Conservation (phyloP, 2,329 filamentous ascomycete genomes). For the Paraconiothyrium brasiliense region DNA sequence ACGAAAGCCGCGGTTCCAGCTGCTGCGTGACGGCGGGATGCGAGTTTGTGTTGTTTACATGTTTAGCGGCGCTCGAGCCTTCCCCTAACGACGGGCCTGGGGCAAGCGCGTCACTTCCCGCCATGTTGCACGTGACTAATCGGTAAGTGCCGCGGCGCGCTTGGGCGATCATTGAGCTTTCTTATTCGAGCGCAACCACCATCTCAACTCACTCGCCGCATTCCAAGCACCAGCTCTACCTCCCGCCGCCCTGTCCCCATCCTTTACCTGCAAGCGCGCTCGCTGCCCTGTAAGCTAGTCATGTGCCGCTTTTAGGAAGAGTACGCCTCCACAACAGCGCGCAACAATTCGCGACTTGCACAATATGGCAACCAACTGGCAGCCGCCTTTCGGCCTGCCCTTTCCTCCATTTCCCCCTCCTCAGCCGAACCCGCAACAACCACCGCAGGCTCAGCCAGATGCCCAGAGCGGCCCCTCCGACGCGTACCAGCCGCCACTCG, state of each 20-base stretch:
- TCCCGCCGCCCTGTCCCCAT: background rate
- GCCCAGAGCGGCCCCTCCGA: conserved; percentile 21
- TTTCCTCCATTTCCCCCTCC: conserved; percentile 30
- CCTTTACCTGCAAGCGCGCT: background rate
- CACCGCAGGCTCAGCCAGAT: conserved; percentile 15
- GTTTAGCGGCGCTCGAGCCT: conserved; percentile 21
- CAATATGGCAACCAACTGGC: conserved; percentile 44
- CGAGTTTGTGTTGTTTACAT: conserved; percentile 31
- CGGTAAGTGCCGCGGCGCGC: background rate
- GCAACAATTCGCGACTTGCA: background rate
- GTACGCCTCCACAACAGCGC: background rate
- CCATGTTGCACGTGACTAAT: background rate
- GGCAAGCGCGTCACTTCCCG: conserved; percentile 3
- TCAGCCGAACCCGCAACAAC: conserved; percentile 24
- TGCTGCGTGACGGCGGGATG: conserved; percentile 22
- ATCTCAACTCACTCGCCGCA: background rate
- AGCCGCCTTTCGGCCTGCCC: conserved; percentile 36
- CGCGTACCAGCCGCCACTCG: conserved; percentile 23
- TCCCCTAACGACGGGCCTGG: conserved; percentile 21
- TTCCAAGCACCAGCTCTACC: background rate
- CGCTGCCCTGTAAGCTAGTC: background rate
- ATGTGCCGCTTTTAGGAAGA: conserved; percentile 2
- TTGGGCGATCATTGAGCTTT: conserved; percentile 9
- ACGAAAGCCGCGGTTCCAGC: conserved; percentile 20
- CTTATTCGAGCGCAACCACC: conserved; percentile 12